Conservation (phyloP, 176 grass and related monocot species). For the Avena eriantha region DNA sequence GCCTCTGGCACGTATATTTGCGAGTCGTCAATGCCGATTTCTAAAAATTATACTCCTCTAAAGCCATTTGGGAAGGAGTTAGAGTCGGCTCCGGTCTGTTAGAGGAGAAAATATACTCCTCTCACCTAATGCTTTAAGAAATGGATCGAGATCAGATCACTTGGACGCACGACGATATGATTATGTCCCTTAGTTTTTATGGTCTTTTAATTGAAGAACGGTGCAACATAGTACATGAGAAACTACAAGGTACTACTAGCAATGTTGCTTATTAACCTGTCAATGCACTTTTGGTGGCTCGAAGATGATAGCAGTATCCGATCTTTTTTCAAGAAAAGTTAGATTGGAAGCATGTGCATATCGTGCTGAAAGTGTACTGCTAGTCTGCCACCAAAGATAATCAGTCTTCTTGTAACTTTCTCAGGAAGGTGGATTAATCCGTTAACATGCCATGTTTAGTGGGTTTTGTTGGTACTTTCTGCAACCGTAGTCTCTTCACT, state of each 20-base stretch:
- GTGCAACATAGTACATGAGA: not conserved
- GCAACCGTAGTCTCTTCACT: not conserved
- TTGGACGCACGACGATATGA: constrained; percentile 38
- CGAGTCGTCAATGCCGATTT: too few species aligned
- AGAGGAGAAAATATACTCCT: too few species aligned
- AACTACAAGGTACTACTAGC: too few species aligned
- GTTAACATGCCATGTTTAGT: not conserved
- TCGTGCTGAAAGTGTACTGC: not conserved
- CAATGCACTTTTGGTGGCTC: not conserved
- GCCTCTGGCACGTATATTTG: too few species aligned
- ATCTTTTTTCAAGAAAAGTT: not conserved
- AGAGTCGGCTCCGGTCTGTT: too few species aligned
- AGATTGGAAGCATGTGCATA: too few species aligned
- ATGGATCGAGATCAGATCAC: not conserved
- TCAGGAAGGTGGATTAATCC: constrained; percentile 12
- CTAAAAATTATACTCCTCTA: too few species aligned
- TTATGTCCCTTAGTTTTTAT: not conserved
- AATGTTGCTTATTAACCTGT: too few species aligned
- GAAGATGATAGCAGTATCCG: not conserved
- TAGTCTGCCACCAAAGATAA: too few species aligned
- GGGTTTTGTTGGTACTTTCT: not conserved
- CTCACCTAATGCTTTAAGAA: constrained; percentile 37
- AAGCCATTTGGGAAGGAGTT: too few species aligned
- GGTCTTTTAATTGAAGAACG: not conserved
- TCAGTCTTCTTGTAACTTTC: not conserved